Conservation (phyloP, 352 stramenopile genomes). For the Phytophthora syringae region DNA sequence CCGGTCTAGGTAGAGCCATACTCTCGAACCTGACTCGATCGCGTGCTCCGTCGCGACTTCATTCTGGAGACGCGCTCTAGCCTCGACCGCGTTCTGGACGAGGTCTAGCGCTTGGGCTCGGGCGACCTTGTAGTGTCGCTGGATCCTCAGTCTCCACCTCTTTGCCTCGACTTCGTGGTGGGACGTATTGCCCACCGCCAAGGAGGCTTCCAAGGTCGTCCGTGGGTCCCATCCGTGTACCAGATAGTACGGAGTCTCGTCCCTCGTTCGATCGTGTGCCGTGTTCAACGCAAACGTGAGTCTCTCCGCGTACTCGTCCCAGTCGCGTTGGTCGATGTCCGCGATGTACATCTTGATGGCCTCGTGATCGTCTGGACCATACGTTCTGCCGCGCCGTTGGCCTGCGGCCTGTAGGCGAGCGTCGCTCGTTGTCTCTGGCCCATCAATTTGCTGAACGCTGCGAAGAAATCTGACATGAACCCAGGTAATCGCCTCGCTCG, state of each 20-base stretch:
- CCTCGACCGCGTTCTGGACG: not conserved
- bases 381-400: not conserved
- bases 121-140: not conserved
- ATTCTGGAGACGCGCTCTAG: not conserved
- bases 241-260: not conserved
- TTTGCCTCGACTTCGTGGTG: not conserved
- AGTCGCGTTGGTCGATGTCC: not conserved
- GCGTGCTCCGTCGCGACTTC: not conserved
- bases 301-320: not conserved
- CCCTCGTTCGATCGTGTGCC: not conserved
- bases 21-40: not conserved
- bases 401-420: not conserved
- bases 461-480: not conserved
- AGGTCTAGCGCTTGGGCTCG: not conserved
- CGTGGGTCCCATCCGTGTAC: not conserved
- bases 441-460: not conserved
- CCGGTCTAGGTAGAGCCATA: not conserved
- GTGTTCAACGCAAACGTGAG: not conserved
- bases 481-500: not conserved
- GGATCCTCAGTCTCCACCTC: not conserved
- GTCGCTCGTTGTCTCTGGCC: not conserved
- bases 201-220: not conserved
- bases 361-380: not conserved
- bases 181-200: not conserved
- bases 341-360: not conserved